Conservation (phyloP, 176 grass and related monocot genomes). For the Typha latifolia region DNA sequence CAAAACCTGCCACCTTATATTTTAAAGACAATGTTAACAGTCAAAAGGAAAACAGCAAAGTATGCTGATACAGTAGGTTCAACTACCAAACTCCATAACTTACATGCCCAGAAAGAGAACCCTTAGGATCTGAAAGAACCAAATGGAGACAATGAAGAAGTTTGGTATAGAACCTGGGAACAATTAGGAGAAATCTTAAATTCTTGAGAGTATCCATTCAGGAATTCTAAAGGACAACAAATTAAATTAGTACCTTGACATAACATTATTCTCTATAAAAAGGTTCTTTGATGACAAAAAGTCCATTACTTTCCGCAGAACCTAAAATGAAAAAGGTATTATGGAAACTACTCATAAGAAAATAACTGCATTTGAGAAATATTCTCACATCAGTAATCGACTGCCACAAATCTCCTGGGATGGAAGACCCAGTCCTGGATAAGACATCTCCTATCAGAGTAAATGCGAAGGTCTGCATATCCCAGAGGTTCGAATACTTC, state of each 20-base stretch:
- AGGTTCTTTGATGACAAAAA: slow-evolving; percentile 69
- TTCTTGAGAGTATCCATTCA: neutral
- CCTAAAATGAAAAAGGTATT: slow-evolving; percentile 31
- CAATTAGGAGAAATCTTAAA: neutral
- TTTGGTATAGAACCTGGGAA: slow-evolving; percentile 59
- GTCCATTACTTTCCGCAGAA: slow-evolving; percentile 92
- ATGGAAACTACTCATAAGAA: neutral
- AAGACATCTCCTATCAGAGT: slow-evolving; percentile 60
- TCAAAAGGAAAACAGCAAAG: slow-evolving; percentile 2
- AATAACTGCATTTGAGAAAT: neutral
- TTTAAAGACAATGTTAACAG: slow-evolving; percentile 39
- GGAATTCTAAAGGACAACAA: slow-evolving; percentile 4
- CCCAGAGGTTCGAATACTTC: slow-evolving; percentile 46
- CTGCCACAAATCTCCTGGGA: slow-evolving; percentile 60
- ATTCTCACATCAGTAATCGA: slow-evolving; percentile 59
- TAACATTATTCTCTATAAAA: slow-evolving; percentile 55
- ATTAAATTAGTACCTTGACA: slow-evolving; percentile 60
- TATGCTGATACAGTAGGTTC: slow-evolving; percentile 4
- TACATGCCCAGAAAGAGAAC: slow-evolving; percentile 80
- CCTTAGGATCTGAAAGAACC: slow-evolving; percentile 71
- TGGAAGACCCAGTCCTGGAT: slow-evolving; percentile 45
- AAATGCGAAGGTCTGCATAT: slow-evolving; percentile 73
- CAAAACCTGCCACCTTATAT: slow-evolving; percentile 83
- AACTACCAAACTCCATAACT: slow-evolving; percentile 26
- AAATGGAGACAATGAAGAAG: slow-evolving; percentile 81